These are phyloP conservation scores for Agaricales sp. DNA, from an alignment of 1,284 basidiomycete genomes.

Conservation along the genomic window DNA sequence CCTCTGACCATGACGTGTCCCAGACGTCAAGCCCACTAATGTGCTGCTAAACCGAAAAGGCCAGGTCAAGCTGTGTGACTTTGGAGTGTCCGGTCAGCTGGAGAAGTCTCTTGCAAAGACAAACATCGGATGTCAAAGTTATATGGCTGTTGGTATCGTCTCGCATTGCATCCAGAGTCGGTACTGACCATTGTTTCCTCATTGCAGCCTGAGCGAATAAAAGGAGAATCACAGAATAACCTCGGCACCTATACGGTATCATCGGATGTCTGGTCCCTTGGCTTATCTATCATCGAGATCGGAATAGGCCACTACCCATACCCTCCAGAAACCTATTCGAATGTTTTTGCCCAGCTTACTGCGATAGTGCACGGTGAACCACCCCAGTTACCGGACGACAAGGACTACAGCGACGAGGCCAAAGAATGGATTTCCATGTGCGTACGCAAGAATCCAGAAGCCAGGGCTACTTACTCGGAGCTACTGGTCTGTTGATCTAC, in stretches of 20 bases:
- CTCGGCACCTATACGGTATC: constrained; percentile 90
- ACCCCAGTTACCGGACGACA: constrained; percentile 62
- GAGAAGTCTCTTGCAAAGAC: constrained; percentile 96
- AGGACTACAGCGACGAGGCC: constrained; percentile 30
- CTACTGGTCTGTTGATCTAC: constrained; percentile 45
- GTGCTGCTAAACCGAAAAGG: constrained; percentile 87
- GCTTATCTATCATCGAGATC: constrained; percentile 90
- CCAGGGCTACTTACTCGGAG: constrained; percentile 78
- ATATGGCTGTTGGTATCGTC: constrained; percentile 75
- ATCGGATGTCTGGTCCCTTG: constrained; percentile 98
- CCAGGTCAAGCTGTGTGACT: constrained; percentile 93
- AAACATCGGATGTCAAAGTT: constrained; percentile 97
- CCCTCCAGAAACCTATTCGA: constrained; percentile 96
- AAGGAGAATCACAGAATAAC: constrained; percentile 85
- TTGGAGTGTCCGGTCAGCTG: constrained; percentile 95
- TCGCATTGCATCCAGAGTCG: constrained; percentile 22
- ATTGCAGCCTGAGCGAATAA: constrained; percentile 83
- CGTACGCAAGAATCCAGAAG: constrained; percentile 69
- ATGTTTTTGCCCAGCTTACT: constrained; percentile 93
- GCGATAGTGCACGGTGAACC: constrained; percentile 95
- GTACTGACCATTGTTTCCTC: constrained; percentile 6
- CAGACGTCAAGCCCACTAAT: constrained; percentile 97
- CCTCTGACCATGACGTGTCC: background rate
- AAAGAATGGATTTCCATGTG: constrained; percentile 54
- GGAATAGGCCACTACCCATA: constrained; percentile 92